Percentiles rank a stretch among this genome's conserved stretches.
Evolutionary conservation across 2,329 filamentous ascomycete genomes (phyloP).

Genomic region (Aspergillus quadrilineatus): DNA sequence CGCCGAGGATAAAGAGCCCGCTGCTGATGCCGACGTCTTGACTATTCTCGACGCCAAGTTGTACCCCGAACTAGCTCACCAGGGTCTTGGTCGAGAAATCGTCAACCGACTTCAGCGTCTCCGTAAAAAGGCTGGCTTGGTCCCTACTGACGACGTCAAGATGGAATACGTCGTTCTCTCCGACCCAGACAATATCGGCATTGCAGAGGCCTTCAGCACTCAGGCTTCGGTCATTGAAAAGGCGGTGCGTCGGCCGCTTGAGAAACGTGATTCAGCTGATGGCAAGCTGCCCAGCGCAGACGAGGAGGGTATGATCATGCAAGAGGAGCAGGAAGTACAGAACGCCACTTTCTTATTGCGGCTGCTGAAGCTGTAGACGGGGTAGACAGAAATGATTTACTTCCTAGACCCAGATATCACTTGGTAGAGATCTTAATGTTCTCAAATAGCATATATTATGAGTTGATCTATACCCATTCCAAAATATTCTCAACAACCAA

Average conservation of each 20-base stretch:
- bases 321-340: slow-evolving; percentile 84
- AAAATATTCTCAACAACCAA: neutral
- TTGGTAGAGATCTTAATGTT: slow-evolving; percentile 12
- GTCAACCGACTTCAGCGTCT: slow-evolving; percentile 90
- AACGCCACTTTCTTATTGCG: slow-evolving; percentile 77
- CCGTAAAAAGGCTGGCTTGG: slow-evolving; percentile 87
- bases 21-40: slow-evolving; percentile 85
- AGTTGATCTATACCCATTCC: neutral
- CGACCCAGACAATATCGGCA: slow-evolving; percentile 73
- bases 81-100: slow-evolving; percentile 87
- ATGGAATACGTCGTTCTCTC: slow-evolving; percentile 86
- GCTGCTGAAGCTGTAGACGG: slow-evolving; percentile 66
- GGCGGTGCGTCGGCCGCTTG: slow-evolving; percentile 72
- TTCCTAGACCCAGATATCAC: slow-evolving; percentile 8
- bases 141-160: slow-evolving; percentile 89
- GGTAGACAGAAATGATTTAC: neutral
- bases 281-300: slow-evolving; percentile 55
- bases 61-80: slow-evolving; percentile 81
- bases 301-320: slow-evolving; percentile 65
- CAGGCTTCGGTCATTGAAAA: slow-evolving; percentile 72
- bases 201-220: slow-evolving; percentile 67
- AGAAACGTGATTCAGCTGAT: slow-evolving; percentile 63
- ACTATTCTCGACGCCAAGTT: slow-evolving; percentile 82
- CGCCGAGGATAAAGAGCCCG: slow-evolving; percentile 76
- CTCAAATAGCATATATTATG: slow-evolving; percentile 10